Percentiles rank a stretch among this genome's conserved stretches.
phyloP scores from a whole-genome alignment of 495 filamentous ascomycete species.

The Articulospora tetracladia region DNA sequence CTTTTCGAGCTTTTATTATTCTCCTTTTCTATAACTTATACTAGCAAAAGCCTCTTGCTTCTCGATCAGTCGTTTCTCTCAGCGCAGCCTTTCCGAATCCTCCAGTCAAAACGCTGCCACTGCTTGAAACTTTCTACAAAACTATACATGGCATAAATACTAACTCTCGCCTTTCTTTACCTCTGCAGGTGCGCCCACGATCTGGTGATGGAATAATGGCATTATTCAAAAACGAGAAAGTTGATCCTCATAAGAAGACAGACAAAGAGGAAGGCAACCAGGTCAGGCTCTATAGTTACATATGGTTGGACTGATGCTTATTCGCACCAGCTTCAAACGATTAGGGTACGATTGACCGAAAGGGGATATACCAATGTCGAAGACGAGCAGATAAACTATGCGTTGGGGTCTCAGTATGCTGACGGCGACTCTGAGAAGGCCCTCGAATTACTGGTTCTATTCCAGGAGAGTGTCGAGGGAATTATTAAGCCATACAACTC shows the following conservation, averaged over 20 bases:
- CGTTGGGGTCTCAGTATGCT: conserved; percentile 59
- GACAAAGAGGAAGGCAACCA: conserved; percentile 53
- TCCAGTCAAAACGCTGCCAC: conserved; percentile 25
- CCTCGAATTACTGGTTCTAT: conserved; percentile 66
- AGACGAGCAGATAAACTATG: conserved; percentile 66
- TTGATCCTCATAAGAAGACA: conserved; percentile 44
- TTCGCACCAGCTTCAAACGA: conserved; percentile 46
- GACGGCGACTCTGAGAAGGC: conserved; percentile 71
- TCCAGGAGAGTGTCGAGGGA: conserved; percentile 77
- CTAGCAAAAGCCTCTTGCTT: conserved; percentile 11
- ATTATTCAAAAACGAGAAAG: conserved; percentile 42
- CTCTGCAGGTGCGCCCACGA: conserved; percentile 34
- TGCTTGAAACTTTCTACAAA: conserved; percentile 19
- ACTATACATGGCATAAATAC: conserved; percentile 31
- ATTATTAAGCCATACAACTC: conserved; percentile 71
- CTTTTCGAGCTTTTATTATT: conserved; percentile 7
- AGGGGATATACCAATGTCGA: conserved; percentile 49
- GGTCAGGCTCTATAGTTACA: conserved; percentile 30
- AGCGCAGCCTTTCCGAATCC: conserved; percentile 27
- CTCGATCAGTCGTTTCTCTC: conserved; percentile 22
- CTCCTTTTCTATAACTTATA: conserved; percentile 15
- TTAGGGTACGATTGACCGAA: conserved; percentile 46
- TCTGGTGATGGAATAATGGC: conserved; percentile 24
- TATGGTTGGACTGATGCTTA: conserved; percentile 1
- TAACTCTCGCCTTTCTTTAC: conserved; percentile 28